Evolutionary conservation across 805 yeast species (phyloP), one percentile per base, ranked within the genome.

Genomic region (Priceomyces castillae): DNA sequence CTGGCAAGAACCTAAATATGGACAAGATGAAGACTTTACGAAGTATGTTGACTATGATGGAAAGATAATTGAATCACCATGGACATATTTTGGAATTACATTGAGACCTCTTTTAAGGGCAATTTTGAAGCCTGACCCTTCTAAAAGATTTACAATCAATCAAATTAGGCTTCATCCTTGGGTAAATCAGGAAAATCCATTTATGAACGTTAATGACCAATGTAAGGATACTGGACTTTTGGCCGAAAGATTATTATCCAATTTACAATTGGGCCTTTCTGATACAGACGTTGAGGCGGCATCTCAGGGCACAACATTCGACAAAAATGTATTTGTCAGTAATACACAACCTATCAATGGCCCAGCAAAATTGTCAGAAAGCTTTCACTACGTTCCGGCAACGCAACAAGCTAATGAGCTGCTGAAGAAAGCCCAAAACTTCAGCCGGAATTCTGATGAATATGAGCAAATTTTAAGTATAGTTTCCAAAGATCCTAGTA

Each of bases 21-120:
- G 47, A 1, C 90, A 88, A 64, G 95, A 88, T 57, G 84, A 85
- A 56, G 84, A 85, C 56, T 86, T 74, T 59, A 81, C 85, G n/a
- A 51, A 57, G 2, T 80, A 65, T 52, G 55, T 71, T 7, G 58
- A 60, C 14, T 64, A 69, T 37, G 71, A 73, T 19, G 84, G 84
- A 2, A 73, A 73, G 33, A 85, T 86, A 51, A 65, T 86, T 50
- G 70, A 80, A 30, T 94, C 94, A 1, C 86, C 95, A 92, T 86
- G 95, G 95, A 94, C 86, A 60, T 92, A 85, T 49, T 82, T 86
- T 30, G 74, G 83, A 41, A 56, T 53, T 30, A 77, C 88, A 60
- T 88, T 86, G 4, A 62, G 80, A 3, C 78, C 73, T 44, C 68
- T 86, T 46, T 67, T 86, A 30, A 62, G 83, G 40, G 73, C 77